Evolutionary conservation across 2,329 filamentous ascomycete species (phyloP), one percentile per base, ranked within the genome.

Genomic region (Curvularia sp.): DNA sequence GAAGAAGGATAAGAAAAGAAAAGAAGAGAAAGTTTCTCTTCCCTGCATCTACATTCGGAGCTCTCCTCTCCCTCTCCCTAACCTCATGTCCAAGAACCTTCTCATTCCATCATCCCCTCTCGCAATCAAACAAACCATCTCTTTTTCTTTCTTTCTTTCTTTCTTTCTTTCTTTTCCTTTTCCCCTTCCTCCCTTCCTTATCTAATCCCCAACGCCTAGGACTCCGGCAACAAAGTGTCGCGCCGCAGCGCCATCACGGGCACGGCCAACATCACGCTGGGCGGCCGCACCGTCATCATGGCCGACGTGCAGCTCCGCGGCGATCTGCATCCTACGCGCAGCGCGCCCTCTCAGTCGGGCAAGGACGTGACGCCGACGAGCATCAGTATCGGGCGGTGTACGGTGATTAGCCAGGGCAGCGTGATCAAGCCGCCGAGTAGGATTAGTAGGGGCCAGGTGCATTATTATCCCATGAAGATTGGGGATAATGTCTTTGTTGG

Each of bases 211-310:
- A 12, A 1, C 2, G 12, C 13, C 3, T 6, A 96, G 93, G 94
- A 98, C 80, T 97, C 93, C 2, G 95, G 95, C 67, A 99, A 99
- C 85, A 98, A 98, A 81, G 95, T 99, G 71, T 94, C 93, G 38
- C 92, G 95, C 66, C 92, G 92, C 68, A 91, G 92, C 61, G 89
- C 90, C 74, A 92, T 99, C 68, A 91, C 96, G 72, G 95, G 95
- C 71, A 97, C 94, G 21, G 93, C 96, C 69, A 96, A 98, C 80
- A 98, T 99, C 79, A 97, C 97, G 79, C 89, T 99, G 1, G 95
- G 93, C 68, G 95, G 95, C 63, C 96, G 78, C 79, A 96, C 93
- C 0, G 92, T 98, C 62, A 96, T 99, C 73, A 93, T 97, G 83
- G 90, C 93, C 62, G 93, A 97, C 74, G 94, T 93, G 69, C 93